Percentiles rank a stretch among this genome's conserved stretches.
Evolutionary conservation across 2,329 filamentous ascomycete species (phyloP).

Genomic region (Penicillium griseofulvum): DNA sequence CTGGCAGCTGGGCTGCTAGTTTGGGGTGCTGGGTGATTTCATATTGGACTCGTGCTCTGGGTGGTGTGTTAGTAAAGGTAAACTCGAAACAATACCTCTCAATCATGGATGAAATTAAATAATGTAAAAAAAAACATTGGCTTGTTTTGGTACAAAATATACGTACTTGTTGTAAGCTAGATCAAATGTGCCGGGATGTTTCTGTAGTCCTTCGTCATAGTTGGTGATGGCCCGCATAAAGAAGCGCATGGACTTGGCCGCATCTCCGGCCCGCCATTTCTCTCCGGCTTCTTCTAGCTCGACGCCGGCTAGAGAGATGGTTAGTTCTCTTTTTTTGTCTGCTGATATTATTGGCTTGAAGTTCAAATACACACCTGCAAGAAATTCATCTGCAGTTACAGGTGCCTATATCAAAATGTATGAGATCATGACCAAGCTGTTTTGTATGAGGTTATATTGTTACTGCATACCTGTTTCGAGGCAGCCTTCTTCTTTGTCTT

Average conservation of each 20-base stretch:
- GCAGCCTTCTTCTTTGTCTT: slow-evolving; percentile 44
- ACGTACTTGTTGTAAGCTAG: slow-evolving; percentile 71
- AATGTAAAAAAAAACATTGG: not conserved
- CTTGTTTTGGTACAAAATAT: not conserved
- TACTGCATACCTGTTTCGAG: slow-evolving; percentile 34
- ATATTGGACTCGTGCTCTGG: slow-evolving; percentile 65
- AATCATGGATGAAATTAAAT: not conserved
- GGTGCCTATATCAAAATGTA: slow-evolving; percentile 45
- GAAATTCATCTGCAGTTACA: slow-evolving; percentile 65
- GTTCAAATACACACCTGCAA: slow-evolving; percentile 50
- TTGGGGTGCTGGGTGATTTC: slow-evolving; percentile 66
- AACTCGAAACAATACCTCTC: not conserved
- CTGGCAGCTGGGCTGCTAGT: slow-evolving; percentile 58
- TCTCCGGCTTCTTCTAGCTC: slow-evolving; percentile 69
- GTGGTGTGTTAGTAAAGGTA: slow-evolving; percentile 7
- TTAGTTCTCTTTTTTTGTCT: not conserved
- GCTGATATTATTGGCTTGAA: not conserved
- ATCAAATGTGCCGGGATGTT: slow-evolving; percentile 63
- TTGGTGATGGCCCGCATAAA: slow-evolving; percentile 62
- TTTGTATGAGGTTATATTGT: not conserved
- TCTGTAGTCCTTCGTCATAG: slow-evolving; percentile 63
- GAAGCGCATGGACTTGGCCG: slow-evolving; percentile 60
- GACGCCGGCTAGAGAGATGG: slow-evolving; percentile 54
- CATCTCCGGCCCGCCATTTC: slow-evolving; percentile 72
- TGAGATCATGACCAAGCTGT: slow-evolving; percentile 1